These are phyloP conservation scores for Coniosporium apollinis DNA, from an alignment of 495 filamentous ascomycete species.

Conservation along the genomic window DNA sequence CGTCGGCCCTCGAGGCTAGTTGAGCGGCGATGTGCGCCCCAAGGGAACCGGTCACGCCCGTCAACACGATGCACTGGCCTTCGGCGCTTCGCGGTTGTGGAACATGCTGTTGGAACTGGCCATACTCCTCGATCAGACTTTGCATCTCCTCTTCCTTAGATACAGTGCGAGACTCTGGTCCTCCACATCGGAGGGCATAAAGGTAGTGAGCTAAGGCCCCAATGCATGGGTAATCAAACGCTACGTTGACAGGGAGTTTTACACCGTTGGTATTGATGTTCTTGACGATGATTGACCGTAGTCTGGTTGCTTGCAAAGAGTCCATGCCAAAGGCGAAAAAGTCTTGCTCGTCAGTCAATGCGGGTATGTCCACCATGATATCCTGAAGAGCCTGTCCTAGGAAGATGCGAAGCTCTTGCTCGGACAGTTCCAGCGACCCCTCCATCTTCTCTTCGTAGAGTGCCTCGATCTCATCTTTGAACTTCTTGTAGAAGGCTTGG, in stretches of 20 bases:
- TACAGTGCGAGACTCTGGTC: slow-evolving; percentile 7
- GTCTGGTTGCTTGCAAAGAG: slow-evolving; percentile 13
- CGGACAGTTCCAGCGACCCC: neutral
- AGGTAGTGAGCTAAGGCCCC: slow-evolving; percentile 21
- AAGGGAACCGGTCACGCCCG: slow-evolving; percentile 13
- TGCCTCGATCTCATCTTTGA: slow-evolving; percentile 10
- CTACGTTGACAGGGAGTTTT: slow-evolving; percentile 12
- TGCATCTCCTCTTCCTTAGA: slow-evolving; percentile 22
- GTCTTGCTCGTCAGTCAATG: slow-evolving; percentile 8
- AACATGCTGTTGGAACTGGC: slow-evolving; percentile 13
- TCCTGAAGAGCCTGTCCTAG: neutral
- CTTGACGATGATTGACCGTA: slow-evolving; percentile 6
- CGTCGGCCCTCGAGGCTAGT: neutral
- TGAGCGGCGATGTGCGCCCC: slow-evolving; percentile 9
- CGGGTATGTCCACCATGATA: neutral
- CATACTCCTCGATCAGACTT: slow-evolving; percentile 24
- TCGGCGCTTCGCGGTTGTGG: slow-evolving; percentile 3
- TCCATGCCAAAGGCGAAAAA: slow-evolving; percentile 17
- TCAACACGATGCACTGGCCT: slow-evolving; percentile 14
- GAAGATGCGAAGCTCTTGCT: slow-evolving; percentile 4
- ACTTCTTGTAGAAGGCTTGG: slow-evolving; percentile 12
- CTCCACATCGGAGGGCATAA: slow-evolving; percentile 13
- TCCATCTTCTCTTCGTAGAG: slow-evolving; percentile 6
- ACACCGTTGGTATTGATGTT: slow-evolving; percentile 5
- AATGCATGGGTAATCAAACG: slow-evolving; percentile 10